Base-by-base conservation (phyloP, 2,329 filamentous ascomycete genomes). In the Thyridium curvatum region DNA sequence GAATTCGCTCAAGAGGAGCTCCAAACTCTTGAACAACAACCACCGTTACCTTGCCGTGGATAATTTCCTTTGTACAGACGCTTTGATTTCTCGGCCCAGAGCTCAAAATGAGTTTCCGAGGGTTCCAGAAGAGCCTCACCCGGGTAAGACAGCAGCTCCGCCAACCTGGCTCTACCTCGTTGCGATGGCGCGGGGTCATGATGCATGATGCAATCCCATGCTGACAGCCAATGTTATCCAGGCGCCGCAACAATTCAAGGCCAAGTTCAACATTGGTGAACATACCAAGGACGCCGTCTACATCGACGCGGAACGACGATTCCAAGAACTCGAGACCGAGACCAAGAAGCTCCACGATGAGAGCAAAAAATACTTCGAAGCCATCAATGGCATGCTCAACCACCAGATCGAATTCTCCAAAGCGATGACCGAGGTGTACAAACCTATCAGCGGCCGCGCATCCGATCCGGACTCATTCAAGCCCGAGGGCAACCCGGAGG, bases 361-460 rank as follows among this genome's bases (percentile, higher is more conserved):
- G 65, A 94, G 88, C 41, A 86, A 90, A 63, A 96, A 94, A 68
- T 98, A 98, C 65, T 96, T 94, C 54, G 82, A 95, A 39, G 87
- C 93, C 59, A 96, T 98, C 68, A 96, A 97, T 68, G 86, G 85
- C 72, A 98, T 98, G 93, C 77, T 98, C 54, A 79, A 72, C 58
- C 90, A 97, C 66, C 93, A 98, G 69, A 97, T 98, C 65, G 91
- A 94, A 60, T 98, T 98, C 69, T 95, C 91, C 52, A 81, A 95
- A 66, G 87, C 90, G 49, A 91, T 95, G 71, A 84, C 85, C 47
- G 93, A 98, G 64, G 84, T 98, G 54, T 98, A 98, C 74, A 94
- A 94, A 61, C 93, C 93, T 51, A 98, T 98, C 53, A 96, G 91
- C 40, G 93, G 93, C 40, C 85, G 93, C 57, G 77, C 94, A 64